Percentiles rank a stretch among this genome's conserved stretches.
phyloP scores from a whole-genome alignment of 148 eudicot genomes.

The Persicaria tinctoria region DNA sequence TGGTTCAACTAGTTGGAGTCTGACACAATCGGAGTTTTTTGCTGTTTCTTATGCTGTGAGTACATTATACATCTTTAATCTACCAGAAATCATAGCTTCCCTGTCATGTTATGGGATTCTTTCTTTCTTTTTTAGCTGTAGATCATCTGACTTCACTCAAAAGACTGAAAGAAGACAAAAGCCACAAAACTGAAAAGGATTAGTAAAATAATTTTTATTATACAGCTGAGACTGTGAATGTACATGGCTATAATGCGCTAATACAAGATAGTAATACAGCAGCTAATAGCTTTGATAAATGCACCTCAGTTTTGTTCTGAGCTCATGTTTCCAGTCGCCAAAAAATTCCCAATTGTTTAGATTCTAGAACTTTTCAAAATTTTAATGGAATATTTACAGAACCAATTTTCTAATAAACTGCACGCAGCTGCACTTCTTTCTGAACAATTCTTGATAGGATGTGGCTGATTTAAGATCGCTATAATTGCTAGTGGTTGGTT shows the following conservation, averaged over 20 bases:
- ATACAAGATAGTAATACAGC: neutral
- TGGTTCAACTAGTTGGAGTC: constrained; percentile 61
- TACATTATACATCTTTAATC: neutral
- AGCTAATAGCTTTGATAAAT: neutral
- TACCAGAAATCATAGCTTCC: neutral
- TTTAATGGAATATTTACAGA: neutral
- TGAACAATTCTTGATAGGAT: neutral
- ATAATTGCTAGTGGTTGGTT: constrained; percentile 1
- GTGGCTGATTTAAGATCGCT: neutral
- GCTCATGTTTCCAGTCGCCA: neutral
- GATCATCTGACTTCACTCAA: too few species aligned
- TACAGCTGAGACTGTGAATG: neutral
- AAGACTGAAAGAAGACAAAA: neutral
- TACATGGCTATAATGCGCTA: neutral
- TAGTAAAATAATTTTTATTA: neutral
- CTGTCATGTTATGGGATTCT: neutral
- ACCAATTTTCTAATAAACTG: neutral
- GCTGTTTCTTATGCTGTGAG: constrained; percentile 91
- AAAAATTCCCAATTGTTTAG: too few species aligned
- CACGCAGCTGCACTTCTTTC: neutral
- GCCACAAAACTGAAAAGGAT: neutral
- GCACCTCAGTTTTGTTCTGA: neutral
- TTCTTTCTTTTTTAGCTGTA: neutral
- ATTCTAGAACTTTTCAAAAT: neutral
- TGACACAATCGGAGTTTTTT: constrained; percentile 56